A percentile compares a stretch with the other conserved stretches of the same genome.
phyloP scores from a whole-genome alignment of 331 rosid genomes.

The Phaseolus coccineus region DNA sequence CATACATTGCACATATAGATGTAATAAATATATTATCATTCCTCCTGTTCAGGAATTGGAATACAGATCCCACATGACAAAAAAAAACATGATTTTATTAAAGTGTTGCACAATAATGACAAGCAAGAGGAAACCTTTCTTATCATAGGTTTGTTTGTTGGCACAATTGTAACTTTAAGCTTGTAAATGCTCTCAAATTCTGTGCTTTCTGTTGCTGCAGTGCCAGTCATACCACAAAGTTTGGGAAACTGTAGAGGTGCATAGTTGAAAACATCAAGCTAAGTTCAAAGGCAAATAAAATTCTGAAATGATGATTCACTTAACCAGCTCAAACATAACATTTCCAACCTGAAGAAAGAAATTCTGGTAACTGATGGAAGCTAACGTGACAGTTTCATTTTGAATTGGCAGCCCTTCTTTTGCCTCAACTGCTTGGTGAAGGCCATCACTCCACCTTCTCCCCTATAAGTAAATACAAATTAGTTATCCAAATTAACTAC shows the following conservation, averaged over 20 bases:
- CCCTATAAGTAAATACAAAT: constrained; percentile 65
- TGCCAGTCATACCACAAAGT: constrained; percentile 99
- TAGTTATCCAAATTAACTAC: constrained; percentile 30
- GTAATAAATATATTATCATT: constrained; percentile 33
- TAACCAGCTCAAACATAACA: constrained; percentile 38
- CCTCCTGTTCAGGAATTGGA: constrained; percentile 23
- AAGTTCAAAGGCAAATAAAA: constrained; percentile 33
- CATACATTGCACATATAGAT: constrained; percentile 12
- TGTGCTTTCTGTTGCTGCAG: constrained; percentile 96
- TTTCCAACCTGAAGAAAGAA: constrained; percentile 93
- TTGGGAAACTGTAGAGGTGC: constrained; percentile 80
- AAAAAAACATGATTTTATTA: constrained; percentile 27
- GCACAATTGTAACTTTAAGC: constrained; percentile 94
- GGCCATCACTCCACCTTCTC: constrained; percentile 99
- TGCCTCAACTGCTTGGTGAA: constrained; percentile 99
- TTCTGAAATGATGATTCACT: constrained; percentile 35
- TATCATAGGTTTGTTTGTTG: constrained; percentile 95
- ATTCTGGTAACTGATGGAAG: constrained; percentile 97
- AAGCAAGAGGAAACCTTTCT: constrained; percentile 76
- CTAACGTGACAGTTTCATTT: constrained; percentile 95
- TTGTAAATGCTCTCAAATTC: constrained; percentile 99
- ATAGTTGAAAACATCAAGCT: constrained; percentile 37
- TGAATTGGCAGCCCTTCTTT: constrained; percentile 96
- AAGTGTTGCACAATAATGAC: constrained; percentile 37
- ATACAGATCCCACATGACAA: constrained; percentile 9